phyloP scores from a whole-genome alignment of 148 eudicot species.

The Fagopyrum esculentum region DNA sequence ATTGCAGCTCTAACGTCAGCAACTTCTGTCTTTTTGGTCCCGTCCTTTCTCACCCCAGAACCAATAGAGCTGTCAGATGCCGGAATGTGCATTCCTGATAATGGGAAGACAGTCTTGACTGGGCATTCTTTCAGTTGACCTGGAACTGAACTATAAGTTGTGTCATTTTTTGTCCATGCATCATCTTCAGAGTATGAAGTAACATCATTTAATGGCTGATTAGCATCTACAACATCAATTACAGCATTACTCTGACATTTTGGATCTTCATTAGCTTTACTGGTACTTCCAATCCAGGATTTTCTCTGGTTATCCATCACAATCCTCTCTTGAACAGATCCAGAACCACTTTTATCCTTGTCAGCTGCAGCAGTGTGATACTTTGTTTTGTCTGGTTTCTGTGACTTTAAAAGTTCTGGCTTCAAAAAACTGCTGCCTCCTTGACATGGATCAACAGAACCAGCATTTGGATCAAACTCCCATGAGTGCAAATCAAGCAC shows the following conservation, averaged over 20 bases:
- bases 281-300: constrained; percentile 44
- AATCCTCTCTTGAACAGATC: constrained; percentile 37
- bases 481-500: constrained; percentile 60
- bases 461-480: constrained; percentile 43
- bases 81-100: constrained; percentile 38
- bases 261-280: constrained; percentile 30
- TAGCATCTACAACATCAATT: constrained; percentile 33
- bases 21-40: constrained; percentile 36
- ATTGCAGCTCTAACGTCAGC: constrained; percentile 49
- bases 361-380: constrained; percentile 29
- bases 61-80: constrained; percentile 33
- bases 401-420: constrained; percentile 23
- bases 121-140: constrained; percentile 64
- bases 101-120: constrained; percentile 74
- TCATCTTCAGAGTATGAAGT: constrained; percentile 30
- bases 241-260: constrained; percentile 28
- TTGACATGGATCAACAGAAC: constrained; percentile 32
- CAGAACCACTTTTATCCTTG: constrained; percentile 21
- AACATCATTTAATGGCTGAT: constrained; percentile 24
- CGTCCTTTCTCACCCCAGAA: constrained; percentile 40
- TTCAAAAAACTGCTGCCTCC: constrained; percentile 24
- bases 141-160: constrained; percentile 29
- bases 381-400: constrained; percentile 25
- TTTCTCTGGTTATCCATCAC: constrained; percentile 34
- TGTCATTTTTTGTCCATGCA: constrained; percentile 47